Base-by-base conservation (phyloP, 2,329 filamentous ascomycete genomes). In the Neonectria magnoliae region DNA sequence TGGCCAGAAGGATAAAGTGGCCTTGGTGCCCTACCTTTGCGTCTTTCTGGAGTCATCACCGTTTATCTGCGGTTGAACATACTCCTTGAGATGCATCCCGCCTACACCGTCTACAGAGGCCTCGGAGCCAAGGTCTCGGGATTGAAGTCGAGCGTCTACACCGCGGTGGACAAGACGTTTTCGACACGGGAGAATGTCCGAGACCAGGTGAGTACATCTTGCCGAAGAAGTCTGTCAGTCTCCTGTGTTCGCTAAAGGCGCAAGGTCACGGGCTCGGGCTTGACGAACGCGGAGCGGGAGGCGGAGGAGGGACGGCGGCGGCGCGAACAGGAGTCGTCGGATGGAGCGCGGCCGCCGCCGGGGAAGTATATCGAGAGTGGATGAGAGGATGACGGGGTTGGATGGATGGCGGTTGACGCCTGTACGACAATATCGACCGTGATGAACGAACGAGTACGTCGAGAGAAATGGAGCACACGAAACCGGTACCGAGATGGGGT, bases 331-430 rank as follows among this genome's bases (percentile, higher is more conserved):
- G 54, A 58, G 16, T 36, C 47, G 14, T 63, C 60, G 9, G 48
- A 54, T 31, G 57, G 57, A 5, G 57, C 57, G 9, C 27, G 57
- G 10, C 62, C 62, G 6, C 52, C 51, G 5, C 62, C 62, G 8
- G 62, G 57, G 25, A 18, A 60, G 41, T 60, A 50, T 55, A 18
- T 57, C 4, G 62, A 57, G 52, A 64, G 62, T 29, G 60, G 56
- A 9, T 60, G 27, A 38, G 9, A 25, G 16, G 50, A 27, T 31
- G 51, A 41, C 16, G 9, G 8, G 33, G 13, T 20, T 18, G 41
- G 38, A 14, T 22, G 10, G 4, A 16, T n/a, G 25, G 4, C 9
- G 25, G 6, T 25, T 13, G 14, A 9, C 13, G 16, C 13, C 10
- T 22, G 22, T 7, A n/a, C 14, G 13, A 16, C 44, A 10, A 25